Evolutionary conservation across 805 yeast genomes (phyloP).

Genomic region (Cyberlindnera mrakii): DNA sequence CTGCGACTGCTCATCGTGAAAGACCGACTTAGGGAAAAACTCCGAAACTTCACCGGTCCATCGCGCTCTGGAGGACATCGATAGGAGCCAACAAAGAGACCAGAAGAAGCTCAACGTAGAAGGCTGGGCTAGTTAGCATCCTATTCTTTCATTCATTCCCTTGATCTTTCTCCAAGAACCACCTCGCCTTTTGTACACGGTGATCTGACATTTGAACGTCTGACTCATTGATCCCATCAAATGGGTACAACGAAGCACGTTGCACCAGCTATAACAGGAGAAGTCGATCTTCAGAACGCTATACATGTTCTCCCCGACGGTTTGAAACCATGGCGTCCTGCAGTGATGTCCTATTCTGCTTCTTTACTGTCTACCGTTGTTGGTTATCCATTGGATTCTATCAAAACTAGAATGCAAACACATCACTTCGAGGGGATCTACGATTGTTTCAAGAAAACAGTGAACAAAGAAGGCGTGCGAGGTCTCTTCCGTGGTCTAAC

Average conservation of each 20-base stretch:
- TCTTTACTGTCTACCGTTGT: conserved; percentile 58
- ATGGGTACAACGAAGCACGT: conserved; percentile 2
- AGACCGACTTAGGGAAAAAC: no score
- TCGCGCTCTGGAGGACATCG: background rate
- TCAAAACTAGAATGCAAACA: conserved; percentile 83
- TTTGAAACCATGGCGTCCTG: conserved; percentile 47
- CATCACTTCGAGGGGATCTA: conserved; percentile 52
- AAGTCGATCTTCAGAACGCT: conserved; percentile 39
- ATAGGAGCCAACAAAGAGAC: no score
- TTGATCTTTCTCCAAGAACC: no score
- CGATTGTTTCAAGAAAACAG: conserved; percentile 53
- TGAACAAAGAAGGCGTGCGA: conserved; percentile 51
- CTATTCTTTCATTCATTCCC: no score
- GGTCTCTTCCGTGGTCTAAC: conserved; percentile 75
- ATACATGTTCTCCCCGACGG: conserved; percentile 41
- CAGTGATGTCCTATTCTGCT: conserved; percentile 57
- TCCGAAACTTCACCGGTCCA: background rate
- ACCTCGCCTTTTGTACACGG: no score
- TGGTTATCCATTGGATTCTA: conserved; percentile 85
- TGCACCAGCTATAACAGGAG: conserved; percentile 55
- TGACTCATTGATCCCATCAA: conserved; percentile 1
- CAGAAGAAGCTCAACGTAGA: no score
- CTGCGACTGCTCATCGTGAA: no score
- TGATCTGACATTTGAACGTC: no score
- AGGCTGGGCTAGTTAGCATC: no score